Percentiles rank a stretch among this genome's conserved stretches.
These are phyloP conservation scores for Triticum turgidum DNA, from an alignment of 176 grass and related monocot species.

Conservation along the genomic window DNA sequence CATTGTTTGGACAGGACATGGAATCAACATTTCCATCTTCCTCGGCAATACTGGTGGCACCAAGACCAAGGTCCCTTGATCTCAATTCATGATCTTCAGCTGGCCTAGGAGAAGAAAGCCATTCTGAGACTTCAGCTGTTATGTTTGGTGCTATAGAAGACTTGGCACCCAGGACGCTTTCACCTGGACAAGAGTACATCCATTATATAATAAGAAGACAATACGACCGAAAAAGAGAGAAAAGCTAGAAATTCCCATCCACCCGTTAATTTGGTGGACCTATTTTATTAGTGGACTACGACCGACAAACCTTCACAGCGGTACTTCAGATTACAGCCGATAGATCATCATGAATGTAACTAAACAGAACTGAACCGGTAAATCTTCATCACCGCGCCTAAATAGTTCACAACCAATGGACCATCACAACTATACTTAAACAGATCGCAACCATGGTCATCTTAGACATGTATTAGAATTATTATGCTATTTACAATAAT, in stretches of 20 bases:
- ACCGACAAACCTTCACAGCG: not conserved
- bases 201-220: not conserved
- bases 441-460: not conserved
- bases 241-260: not conserved
- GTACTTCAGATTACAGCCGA: not conserved
- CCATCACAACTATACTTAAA: not conserved
- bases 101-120: conserved; percentile 44
- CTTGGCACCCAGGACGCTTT: conserved; percentile 38
- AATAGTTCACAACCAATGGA: not conserved
- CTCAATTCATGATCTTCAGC: conserved; percentile 32
- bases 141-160: conserved; percentile 31
- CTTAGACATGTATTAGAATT: not conserved
- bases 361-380: not conserved
- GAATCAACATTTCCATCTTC: conserved; percentile 30
- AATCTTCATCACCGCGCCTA: not conserved
- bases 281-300: not conserved
- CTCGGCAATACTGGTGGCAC: conserved; percentile 21
- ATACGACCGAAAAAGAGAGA: not conserved
- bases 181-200: conserved; percentile 42
- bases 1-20: conserved; percentile 35
- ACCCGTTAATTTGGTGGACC: not conserved
- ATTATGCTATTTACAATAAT: not conserved
- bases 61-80: conserved; percentile 39
- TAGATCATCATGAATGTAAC: not conserved
- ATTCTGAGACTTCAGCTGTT: conserved; percentile 35